These are phyloP conservation scores for Kernera saxatilis DNA, from an alignment of 345 rosid species.

Conservation along the genomic window DNA sequence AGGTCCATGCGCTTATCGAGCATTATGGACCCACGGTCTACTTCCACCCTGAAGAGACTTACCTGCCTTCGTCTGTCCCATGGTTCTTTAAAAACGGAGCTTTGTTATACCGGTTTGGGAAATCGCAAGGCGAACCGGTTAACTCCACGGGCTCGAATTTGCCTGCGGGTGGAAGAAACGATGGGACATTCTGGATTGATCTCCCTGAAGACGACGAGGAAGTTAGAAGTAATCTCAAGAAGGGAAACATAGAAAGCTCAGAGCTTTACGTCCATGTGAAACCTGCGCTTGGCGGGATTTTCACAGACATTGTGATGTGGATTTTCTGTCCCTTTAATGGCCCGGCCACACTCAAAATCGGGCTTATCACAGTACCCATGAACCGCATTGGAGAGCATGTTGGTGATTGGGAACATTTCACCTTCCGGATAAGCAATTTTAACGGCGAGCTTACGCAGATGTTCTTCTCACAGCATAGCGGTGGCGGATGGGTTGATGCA, in stretches of 20 bases:
- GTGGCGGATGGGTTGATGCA: slow-evolving; percentile 80
- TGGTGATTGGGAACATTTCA: slow-evolving; percentile 89
- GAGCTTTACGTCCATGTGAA: slow-evolving; percentile 87
- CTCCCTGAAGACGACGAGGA: slow-evolving; percentile 57
- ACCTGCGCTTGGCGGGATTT: slow-evolving; percentile 78
- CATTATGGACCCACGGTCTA: slow-evolving; percentile 78
- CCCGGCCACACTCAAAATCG: slow-evolving; percentile 77
- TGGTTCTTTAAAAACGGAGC: slow-evolving; percentile 97
- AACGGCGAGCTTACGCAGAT: slow-evolving; percentile 61
- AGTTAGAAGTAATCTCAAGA: slow-evolving; percentile 33
- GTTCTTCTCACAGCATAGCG: slow-evolving; percentile 84
- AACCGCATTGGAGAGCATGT: slow-evolving; percentile 75
- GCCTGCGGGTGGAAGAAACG: slow-evolving; percentile 69
- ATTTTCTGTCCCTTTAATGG: slow-evolving; percentile 90
- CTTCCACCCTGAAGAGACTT: slow-evolving; percentile 89
- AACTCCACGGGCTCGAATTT: slow-evolving; percentile 51
- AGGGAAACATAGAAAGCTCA: slow-evolving; percentile 65
- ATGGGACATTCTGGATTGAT: slow-evolving; percentile 81
- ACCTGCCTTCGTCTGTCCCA: slow-evolving; percentile 77
- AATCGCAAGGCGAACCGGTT: slow-evolving; percentile 44
- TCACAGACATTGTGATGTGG: slow-evolving; percentile 92
- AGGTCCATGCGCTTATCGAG: slow-evolving; percentile 61
- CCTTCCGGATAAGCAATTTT: slow-evolving; percentile 72
- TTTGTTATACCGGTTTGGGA: slow-evolving; percentile 42
- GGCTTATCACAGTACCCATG: slow-evolving; percentile 56